Conservation (phyloP, 345 rosid species). For the Pistacia vera region DNA sequence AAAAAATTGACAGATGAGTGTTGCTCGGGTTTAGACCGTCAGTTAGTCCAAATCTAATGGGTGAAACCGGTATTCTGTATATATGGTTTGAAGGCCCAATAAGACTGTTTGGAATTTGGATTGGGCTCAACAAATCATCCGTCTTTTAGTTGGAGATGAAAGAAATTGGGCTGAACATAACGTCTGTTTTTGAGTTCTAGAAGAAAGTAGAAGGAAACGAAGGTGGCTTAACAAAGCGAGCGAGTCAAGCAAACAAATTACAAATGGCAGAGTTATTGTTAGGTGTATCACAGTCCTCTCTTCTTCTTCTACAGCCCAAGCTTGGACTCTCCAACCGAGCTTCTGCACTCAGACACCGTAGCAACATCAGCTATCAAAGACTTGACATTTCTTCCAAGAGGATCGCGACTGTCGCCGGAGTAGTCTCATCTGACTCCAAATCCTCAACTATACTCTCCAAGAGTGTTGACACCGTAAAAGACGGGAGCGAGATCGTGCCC, state of each 20-base stretch:
- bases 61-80: too few species aligned
- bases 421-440: constrained; percentile 28
- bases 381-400: constrained; percentile 21
- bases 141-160: too few species aligned
- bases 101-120: too few species aligned
- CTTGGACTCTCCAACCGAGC: constrained; percentile 17
- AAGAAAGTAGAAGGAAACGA: background rate
- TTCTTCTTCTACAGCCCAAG: constrained; percentile 30
- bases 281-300: constrained; percentile 41
- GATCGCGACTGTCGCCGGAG: constrained; percentile 15
- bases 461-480: constrained; percentile 24
- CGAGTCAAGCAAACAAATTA: background rate
- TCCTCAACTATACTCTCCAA: constrained; percentile 27
- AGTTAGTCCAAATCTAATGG: too few species aligned
- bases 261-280: constrained; percentile 35
- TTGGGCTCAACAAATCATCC: too few species aligned
- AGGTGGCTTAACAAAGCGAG: background rate
- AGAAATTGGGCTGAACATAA: background rate
- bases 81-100: too few species aligned
- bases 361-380: background rate
- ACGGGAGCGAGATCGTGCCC: constrained; percentile 30
- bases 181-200: background rate
- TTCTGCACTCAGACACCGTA: background rate
- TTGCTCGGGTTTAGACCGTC: too few species aligned
- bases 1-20: too few species aligned